phyloP scores from a whole-genome alignment of 352 stramenopile genomes.

The Phytopythium chamaehyphon region DNA sequence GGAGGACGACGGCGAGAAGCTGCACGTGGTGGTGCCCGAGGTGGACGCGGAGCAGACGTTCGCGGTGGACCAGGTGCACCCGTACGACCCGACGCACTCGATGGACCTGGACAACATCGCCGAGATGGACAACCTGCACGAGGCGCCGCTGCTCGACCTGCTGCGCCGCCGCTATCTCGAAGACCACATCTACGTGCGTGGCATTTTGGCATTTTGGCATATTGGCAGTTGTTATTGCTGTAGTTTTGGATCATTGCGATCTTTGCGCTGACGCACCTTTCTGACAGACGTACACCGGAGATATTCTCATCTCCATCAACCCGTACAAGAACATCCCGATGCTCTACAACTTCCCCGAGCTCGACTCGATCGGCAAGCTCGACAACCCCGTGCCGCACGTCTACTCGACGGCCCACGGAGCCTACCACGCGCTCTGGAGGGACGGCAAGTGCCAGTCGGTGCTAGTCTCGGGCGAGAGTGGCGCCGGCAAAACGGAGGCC shows the following conservation, averaged over 20 bases:
- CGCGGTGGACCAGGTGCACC: constrained; percentile 76
- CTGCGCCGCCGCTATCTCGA: constrained; percentile 85
- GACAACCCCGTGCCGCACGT: constrained; percentile 86
- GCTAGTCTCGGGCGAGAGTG: constrained; percentile 83
- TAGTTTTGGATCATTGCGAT: not conserved
- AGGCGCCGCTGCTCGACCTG: constrained; percentile 88
- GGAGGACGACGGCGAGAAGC: constrained; percentile 81
- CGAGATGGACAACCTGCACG: constrained; percentile 93
- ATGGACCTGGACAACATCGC: constrained; percentile 88
- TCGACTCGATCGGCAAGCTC: constrained; percentile 84
- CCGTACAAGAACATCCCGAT: constrained; percentile 94
- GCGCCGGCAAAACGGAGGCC: constrained; percentile 85
- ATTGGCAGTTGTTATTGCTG: not conserved
- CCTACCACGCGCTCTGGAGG: constrained; percentile 76
- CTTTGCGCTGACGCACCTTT: constrained; percentile 1
- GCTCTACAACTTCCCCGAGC: constrained; percentile 89
- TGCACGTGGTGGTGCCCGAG: constrained; percentile 80
- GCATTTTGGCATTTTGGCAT: not conserved
- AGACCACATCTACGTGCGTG: constrained; percentile 89
- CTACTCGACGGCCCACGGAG: constrained; percentile 79
- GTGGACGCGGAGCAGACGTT: constrained; percentile 81
- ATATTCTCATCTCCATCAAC: constrained; percentile 96
- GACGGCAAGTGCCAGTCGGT: constrained; percentile 85
- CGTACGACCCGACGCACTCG: constrained; percentile 89
- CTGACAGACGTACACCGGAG: constrained; percentile 88